These are phyloP conservation scores for Xylaria venustula DNA, from an alignment of 495 filamentous ascomycete genomes.

Conservation along the genomic window DNA sequence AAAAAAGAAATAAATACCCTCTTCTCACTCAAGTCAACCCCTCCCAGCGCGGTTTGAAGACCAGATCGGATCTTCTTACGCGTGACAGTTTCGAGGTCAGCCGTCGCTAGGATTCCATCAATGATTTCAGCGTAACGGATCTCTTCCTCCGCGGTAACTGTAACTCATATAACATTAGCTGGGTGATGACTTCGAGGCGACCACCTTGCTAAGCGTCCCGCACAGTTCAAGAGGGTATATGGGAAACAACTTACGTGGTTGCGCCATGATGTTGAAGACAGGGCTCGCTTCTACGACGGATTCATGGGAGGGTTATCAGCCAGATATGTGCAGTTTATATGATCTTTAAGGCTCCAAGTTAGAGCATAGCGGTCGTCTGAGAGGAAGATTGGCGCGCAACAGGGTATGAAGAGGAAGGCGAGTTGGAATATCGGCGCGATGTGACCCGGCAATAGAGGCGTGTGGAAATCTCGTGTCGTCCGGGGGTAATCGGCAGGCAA, in stretches of 20 bases:
- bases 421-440: neutral
- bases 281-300: slow-evolving; percentile 1
- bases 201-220: neutral
- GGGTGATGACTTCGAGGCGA: neutral
- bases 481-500: too few species aligned
- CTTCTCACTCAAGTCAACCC: slow-evolving; percentile 79
- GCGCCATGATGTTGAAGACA: slow-evolving; percentile 10
- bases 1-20: too few species aligned
- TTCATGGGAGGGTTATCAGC: slow-evolving; percentile 7
- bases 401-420: neutral
- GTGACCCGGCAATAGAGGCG: neutral
- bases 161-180: slow-evolving; percentile 7
- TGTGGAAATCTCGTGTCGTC: neutral
- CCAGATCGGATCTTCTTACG: slow-evolving; percentile 89
- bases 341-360: slow-evolving; percentile 4
- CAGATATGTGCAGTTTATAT: neutral
- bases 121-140: slow-evolving; percentile 79
- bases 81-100: slow-evolving; percentile 86
- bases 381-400: neutral
- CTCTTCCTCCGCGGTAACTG: slow-evolving; percentile 68
- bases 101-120: slow-evolving; percentile 78
- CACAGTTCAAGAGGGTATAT: neutral
- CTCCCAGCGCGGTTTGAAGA: slow-evolving; percentile 65
- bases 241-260: slow-evolving; percentile 11
- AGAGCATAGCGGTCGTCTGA: slow-evolving; percentile 23